Evolutionary conservation across 2,329 filamentous ascomycete genomes (phyloP), one percentile per base, ranked within the genome.

Genomic region (Colletotrichum truncatum): DNA sequence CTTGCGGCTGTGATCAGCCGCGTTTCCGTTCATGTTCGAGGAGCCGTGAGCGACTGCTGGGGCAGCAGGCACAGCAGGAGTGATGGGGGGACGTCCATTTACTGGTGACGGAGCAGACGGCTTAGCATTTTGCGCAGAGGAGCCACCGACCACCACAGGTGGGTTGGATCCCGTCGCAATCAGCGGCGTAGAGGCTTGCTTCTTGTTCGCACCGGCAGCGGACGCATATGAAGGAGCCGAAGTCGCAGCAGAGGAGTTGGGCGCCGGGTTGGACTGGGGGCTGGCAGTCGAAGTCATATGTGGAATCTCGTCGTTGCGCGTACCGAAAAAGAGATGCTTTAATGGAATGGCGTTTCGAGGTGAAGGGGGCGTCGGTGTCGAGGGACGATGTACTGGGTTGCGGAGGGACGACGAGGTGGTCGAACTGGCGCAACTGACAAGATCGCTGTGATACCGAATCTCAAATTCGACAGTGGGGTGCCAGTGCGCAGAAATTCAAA

Each of bases 31-130:
- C 72, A 88, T 80, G 74, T 85, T 85, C 18, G 57, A 62, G 74
- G 84, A 87, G 78, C 87, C 86, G 78, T 88, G 87, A 68, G 85
- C 87, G 71, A 91, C 88, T 69, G 84, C 82, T 70, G 89, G 85
- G 70, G 83, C 82, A 76, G 84, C 83, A 70, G 91, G 90, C 72
- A 92, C 84, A 75, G 90, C 89, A 69, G 90, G 90, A 79, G 86
- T 86, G 78, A 91, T 91, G 79, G 89, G 84, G 70, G 85, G 84
- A 81, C 91, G 92, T 86, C 93, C 93, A 87, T 97, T 97, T 87
- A 97, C 88, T 78, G 92, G 88, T 84, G 93, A 90, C 74, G 88
- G 87, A 73, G 90, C 88, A 76, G 87, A 85, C 78, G 87, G 80
- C 77, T 89, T 89, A 72, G 85, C 87, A 86, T 87, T 81, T 70